Evolutionary conservation across 768 basidiomycete genomes (phyloP), one percentile per base, ranked within the genome.

Genomic region (Xerocomellus intermedius): DNA sequence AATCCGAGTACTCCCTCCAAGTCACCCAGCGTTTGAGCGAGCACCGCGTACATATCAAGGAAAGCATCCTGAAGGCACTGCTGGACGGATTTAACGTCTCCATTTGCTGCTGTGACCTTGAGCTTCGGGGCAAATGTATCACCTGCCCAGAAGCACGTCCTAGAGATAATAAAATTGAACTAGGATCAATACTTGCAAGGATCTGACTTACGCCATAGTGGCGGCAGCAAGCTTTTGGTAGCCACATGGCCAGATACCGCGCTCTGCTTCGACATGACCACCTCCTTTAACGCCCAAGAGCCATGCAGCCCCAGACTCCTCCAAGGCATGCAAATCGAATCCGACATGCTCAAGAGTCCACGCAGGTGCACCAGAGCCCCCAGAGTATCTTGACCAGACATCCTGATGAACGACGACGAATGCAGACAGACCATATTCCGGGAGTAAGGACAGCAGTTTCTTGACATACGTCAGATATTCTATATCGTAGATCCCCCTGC

Each of bases 321-420:
- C 93, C 4, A 98, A 75, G 1, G 82, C 82, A 41, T 81, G 74
- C 3, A 97, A 73, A 65, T 96, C 90, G 58, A 98, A 93, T 0
- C 96, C 97, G 8, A 85, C 87, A 10, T 81, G 71, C 56, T 92
- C 87, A 2, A 98, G 75, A 1, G 94, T 97, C 96, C 97, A 99
- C 4, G 91, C 93, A 1, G 97, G 97, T 0, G 96, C 95, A 2
- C 97, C 96, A 2, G 93, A 96, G 42, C 96, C 96, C 8, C 96
- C 96, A 3, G 86, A 85, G 63, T 94, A 95, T 5, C 96, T 84
- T 0, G 94, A 96, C 91, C 93, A 98, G 32, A 98, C 93, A 67
- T 98, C 94, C 69, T 96, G 96, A 67, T 98, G 96, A 52, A 96
- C 67, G 10, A 84, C 85, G 17, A 95, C 80, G 61, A 91, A 91